Evolutionary conservation across 768 basidiomycete species (phyloP).

Genomic region (Mycena pura): DNA sequence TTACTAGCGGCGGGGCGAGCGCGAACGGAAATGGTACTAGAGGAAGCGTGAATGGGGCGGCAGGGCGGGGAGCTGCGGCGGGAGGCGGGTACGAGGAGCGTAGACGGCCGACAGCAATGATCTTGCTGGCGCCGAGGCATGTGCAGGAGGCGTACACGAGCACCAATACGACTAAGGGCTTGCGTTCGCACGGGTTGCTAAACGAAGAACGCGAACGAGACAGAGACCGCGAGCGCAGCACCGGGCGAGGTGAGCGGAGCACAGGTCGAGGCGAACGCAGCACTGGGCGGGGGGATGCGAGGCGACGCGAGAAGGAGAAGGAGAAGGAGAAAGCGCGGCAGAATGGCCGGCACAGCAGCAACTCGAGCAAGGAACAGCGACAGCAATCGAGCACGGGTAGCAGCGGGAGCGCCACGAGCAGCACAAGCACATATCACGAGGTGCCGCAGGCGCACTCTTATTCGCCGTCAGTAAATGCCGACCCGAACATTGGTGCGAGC

Average conservation of each 20-base stretch:
- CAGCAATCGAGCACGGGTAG: conserved; percentile 30
- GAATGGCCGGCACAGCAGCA: conserved; percentile 34
- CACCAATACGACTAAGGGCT: conserved; percentile 72
- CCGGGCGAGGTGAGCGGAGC: conserved; percentile 33
- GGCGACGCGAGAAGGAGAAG: conserved; percentile 32
- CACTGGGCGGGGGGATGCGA: conserved; percentile 31
- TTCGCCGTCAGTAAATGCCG: conserved; percentile 9
- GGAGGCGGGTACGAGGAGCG: conserved; percentile 27
- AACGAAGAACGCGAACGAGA: conserved; percentile 45
- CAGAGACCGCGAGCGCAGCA: conserved; percentile 26
- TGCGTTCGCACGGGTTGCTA: conserved; percentile 71
- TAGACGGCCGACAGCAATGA: conserved; percentile 46
- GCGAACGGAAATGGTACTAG: not conserved
- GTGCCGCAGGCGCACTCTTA: conserved; percentile 7
- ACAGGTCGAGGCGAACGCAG: conserved; percentile 32
- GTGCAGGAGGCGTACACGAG: conserved; percentile 85
- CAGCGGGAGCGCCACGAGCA: conserved; percentile 33
- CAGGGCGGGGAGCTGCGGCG: conserved; percentile 32
- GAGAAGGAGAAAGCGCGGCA: conserved; percentile 32
- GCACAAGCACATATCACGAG: conserved; percentile 33
- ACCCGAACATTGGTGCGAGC: conserved; percentile 2
- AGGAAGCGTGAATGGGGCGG: conserved; percentile 12
- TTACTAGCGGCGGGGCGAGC: not conserved
- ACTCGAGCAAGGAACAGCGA: conserved; percentile 38
- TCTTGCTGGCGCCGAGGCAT: conserved; percentile 73